Conservation (phyloP, 257 asterid species). For the Solanum infundibuliforme region DNA sequence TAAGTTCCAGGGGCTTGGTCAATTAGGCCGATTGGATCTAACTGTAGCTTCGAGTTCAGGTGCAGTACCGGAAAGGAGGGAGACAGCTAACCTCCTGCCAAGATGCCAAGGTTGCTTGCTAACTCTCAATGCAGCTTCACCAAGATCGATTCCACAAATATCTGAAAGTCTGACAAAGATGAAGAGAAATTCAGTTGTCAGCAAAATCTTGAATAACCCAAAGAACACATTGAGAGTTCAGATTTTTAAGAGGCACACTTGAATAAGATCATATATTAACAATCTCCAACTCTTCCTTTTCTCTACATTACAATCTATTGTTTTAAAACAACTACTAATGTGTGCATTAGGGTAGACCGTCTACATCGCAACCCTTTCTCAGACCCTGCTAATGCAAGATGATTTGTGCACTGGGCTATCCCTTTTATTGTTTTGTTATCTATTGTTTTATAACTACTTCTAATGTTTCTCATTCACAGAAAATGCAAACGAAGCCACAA, state of each 20-base stretch:
- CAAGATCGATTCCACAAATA: constrained; percentile 48
- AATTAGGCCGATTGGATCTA: not conserved
- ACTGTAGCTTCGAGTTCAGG: not conserved
- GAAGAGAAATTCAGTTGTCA: not conserved
- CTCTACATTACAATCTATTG: not conserved
- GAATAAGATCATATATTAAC: not conserved
- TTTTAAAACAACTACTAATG: not conserved
- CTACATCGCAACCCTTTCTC: not conserved
- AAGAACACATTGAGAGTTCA: not conserved
- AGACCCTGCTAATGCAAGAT: not conserved
- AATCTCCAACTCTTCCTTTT: not conserved
- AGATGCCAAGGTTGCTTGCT: not conserved
- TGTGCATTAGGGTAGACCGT: not conserved
- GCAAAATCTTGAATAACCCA: not conserved
- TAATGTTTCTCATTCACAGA: not conserved
- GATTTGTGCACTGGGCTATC: not conserved
- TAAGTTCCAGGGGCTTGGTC: not conserved
- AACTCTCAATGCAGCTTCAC: constrained; percentile 30
- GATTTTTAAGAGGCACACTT: not conserved
- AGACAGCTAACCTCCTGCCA: not conserved
- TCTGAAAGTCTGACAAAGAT: constrained; percentile 30
- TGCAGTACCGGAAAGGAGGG: not conserved
- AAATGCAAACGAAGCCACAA: not conserved
- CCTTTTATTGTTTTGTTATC: not conserved
- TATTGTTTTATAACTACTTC: not conserved